These are phyloP conservation scores for Blyttiomyces sp. DNA, from an alignment of 371 early-diverging fungal genomes.

Conservation along the genomic window DNA sequence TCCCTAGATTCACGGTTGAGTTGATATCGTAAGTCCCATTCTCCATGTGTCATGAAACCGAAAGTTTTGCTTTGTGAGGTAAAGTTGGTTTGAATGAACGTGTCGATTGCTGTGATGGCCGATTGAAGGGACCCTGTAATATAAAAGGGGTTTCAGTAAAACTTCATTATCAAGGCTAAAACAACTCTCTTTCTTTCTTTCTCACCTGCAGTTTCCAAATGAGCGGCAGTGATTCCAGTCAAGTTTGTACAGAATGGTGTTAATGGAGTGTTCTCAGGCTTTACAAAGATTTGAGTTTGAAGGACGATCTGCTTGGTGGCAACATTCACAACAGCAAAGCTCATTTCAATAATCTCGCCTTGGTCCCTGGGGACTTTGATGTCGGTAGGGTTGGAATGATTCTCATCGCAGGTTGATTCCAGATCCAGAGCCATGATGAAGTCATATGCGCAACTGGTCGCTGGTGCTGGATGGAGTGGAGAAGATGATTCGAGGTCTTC, in stretches of 20 bases:
- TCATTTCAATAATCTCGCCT: constrained; percentile 57
- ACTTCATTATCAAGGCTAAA: no score
- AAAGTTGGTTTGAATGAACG: constrained; percentile 57
- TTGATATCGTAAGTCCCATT: constrained; percentile 71
- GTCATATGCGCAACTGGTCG: constrained; percentile 36
- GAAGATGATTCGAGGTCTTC: no score
- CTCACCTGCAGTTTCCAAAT: constrained; percentile 51
- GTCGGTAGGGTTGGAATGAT: constrained; percentile 54
- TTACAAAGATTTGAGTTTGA: constrained; percentile 60
- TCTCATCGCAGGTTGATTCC: constrained; percentile 73
- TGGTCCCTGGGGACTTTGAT: constrained; percentile 61
- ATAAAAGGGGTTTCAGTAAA: no score
- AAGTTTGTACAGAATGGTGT: constrained; percentile 64
- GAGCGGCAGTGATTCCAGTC: constrained; percentile 62
- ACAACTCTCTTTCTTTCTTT: no score
- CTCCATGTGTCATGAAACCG: constrained; percentile 75
- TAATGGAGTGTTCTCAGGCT: constrained; percentile 62
- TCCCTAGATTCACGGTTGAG: constrained; percentile 68
- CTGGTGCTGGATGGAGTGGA: neutral
- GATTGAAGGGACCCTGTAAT: constrained; percentile 46
- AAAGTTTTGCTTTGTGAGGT: constrained; percentile 56
- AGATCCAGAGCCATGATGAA: constrained; percentile 65
- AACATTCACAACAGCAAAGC: constrained; percentile 44
- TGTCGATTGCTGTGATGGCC: constrained; percentile 58
- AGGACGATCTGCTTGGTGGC: constrained; percentile 47